Evolutionary conservation across 2,329 filamentous ascomycete species (phyloP), one percentile per base, ranked within the genome.

Genomic region (Monilinia aucupariae): DNA sequence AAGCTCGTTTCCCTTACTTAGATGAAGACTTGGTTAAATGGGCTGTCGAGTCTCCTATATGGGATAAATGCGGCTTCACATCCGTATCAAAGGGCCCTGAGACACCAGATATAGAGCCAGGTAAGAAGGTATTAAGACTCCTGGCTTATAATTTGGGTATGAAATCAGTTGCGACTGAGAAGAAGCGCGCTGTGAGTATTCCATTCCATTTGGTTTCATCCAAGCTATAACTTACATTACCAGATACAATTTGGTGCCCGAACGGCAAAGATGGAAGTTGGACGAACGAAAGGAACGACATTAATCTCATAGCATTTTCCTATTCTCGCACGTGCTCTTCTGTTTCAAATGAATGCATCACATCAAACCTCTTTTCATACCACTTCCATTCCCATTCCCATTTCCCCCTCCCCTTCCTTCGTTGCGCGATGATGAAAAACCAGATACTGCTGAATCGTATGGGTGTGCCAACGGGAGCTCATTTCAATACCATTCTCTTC

Each of bases 1-100:
- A 99, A 76, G 89, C 89, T 39, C 84, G 94, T 43, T 97, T 96
- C 72, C 94, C 96, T 0, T 99, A 85, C 71, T 82, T 99, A 0
- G 94, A 97, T 66, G 94, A 99, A 75, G 80, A 84, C 3, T 82
- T 99, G 51, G 86, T 97, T n/a, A 80, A 80, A 32, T 94, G 92
- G 85, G 89, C 90, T 8, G 82, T 97, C 32, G 79, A 79, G 50
- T 79, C 82, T 30, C 89, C 91, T 0, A 87, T 93, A 0, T 90
- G 85, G 82, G 85, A 90, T 64, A 97, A 97, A 74, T 97, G 92
- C 70, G 91, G 93, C 52, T 97, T 97, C 74, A 84, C 81, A 48
- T 67, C 69, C 4, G 71, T 69, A 9, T 67, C 67, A 54, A 64
- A 62, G 32, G 64, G 67, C 54, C 49, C 66, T 67, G 64, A 74